Conservation (phyloP, 768 basidiomycete genomes). For the Terana coerulea region DNA sequence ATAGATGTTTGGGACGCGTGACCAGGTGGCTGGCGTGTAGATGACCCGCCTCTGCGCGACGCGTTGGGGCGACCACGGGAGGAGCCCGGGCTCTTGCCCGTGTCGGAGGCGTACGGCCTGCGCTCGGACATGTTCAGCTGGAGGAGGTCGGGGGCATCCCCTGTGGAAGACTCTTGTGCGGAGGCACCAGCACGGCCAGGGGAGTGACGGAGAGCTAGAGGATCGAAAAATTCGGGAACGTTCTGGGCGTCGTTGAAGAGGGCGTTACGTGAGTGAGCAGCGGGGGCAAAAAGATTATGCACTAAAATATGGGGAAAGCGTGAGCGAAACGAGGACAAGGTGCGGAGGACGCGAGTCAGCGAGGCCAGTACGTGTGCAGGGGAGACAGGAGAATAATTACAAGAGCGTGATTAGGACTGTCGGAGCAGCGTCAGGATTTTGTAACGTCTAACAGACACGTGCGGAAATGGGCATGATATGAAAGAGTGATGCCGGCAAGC, state of each 20-base stretch:
- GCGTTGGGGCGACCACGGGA: conserved; percentile 20
- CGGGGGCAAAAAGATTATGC: conserved; percentile 18
- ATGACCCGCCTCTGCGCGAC: conserved; percentile 12
- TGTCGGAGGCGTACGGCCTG: conserved; percentile 17
- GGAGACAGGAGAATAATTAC: conserved; percentile 1
- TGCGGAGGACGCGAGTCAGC: conserved; percentile 1
- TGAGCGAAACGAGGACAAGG: not conserved
- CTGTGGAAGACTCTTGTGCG: conserved; percentile 8
- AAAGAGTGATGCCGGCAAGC: not conserved
- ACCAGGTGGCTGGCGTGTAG: conserved; percentile 17
- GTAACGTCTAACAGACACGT: conserved; percentile 18
- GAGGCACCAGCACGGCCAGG: conserved; percentile 10
- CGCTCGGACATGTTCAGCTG: conserved; percentile 23
- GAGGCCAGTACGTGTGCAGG: conserved; percentile 4
- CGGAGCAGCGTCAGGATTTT: conserved; percentile 17
- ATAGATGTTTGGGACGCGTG: conserved; percentile 18
- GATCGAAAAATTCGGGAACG: conserved; percentile 20
- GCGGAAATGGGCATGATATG: conserved; percentile 19
- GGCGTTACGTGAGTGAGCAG: conserved; percentile 12
- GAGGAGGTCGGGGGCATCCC: conserved; percentile 14
- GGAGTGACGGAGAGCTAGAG: conserved; percentile 2
- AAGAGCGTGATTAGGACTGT: conserved; percentile 13
- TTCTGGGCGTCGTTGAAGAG: conserved; percentile 18
- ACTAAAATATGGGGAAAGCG: conserved; percentile 5
- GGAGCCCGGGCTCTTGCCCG: conserved; percentile 12